Percentiles rank a stretch among this genome's conserved stretches.
phyloP scores from a whole-genome alignment of 768 basidiomycete genomes.

The Mycena rebaudengoi region DNA sequence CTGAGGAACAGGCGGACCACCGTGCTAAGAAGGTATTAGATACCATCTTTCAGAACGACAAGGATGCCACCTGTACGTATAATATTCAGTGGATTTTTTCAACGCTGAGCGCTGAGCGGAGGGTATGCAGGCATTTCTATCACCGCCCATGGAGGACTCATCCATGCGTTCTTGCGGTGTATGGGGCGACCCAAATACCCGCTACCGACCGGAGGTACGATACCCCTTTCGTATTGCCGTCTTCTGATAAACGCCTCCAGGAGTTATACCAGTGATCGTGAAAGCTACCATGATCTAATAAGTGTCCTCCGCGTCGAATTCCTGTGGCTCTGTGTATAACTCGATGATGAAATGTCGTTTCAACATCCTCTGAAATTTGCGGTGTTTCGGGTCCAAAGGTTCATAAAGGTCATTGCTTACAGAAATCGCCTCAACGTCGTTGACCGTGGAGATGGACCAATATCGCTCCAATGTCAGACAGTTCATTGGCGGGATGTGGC shows the following conservation, averaged over 20 bases:
- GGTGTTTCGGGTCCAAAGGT: no score
- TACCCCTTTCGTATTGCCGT: not conserved
- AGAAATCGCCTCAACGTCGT: no score
- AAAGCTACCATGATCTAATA: slow-evolving; percentile 26
- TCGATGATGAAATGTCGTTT: no score
- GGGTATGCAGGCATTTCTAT: not conserved
- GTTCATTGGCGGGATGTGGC: no score
- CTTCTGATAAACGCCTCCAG: slow-evolving; percentile 10
- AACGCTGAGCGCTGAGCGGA: no score
- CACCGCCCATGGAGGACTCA: not conserved
- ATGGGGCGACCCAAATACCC: not conserved
- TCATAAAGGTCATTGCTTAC: no score
- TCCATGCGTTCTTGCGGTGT: not conserved
- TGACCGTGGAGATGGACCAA: no score
- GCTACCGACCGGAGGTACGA: not conserved
- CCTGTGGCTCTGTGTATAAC: no score
- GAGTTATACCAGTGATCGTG: slow-evolving; percentile 34
- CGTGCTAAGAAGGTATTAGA: not conserved
- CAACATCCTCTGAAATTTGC: no score
- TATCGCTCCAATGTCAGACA: no score
- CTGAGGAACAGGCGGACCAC: not conserved
- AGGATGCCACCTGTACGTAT: not conserved
- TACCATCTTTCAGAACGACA: not conserved
- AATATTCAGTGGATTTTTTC: not conserved
- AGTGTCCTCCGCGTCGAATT: no score